Base-by-base conservation (phyloP, 768 basidiomycete genomes). In the Suillus occidentalis region DNA sequence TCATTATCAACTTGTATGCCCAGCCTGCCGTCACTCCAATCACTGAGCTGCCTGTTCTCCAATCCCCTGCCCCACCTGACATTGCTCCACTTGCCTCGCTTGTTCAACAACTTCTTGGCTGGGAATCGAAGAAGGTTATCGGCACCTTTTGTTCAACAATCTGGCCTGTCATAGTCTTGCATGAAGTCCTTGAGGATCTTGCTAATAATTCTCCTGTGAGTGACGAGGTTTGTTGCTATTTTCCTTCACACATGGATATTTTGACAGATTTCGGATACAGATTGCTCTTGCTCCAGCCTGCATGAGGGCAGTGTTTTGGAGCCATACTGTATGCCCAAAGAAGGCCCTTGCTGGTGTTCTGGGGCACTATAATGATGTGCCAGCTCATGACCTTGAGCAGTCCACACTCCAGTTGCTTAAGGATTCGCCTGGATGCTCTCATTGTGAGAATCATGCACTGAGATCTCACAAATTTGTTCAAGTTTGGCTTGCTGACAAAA, bases 141-240 rank as follows among this genome's bases (percentile, higher is more conserved):
- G 40, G 56, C n/a, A 58, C 55, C 12, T 63, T 63, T 31, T 9
- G 7, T 20, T 25, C 13, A 1, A 37, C 5, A 1, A 43, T 63
- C 3, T 63, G 53, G 62, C 62, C 62, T 4, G 62, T 39, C 4
- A 39, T 63, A 7, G 55, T 63, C 28, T 25, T 63, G 22, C 12
- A 63, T 2, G 40, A 63, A 31, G n/a, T 63, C 62, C 62, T 63
- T 1, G 52, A 34, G 13, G 62, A 63, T 2, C 62, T 63, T 0
- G 13, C 22, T 25, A 63, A 52, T 6, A 57, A 43, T 52, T 63
- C 53, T 13, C 42, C 42, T 6, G 5, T 4, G 6, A 37, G 62
- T 40, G 42, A 57, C 4, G 50, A 62, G 61, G 61, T 58, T 37
- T 8, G 36, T 63, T 4, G 6, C 37, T 4, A 28, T 40, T 60